A percentile compares a stretch with the other conserved stretches of the same genome.
Evolutionary conservation across 2,329 filamentous ascomycete species (phyloP).

Genomic region (Plectosphaerella sp.): DNA sequence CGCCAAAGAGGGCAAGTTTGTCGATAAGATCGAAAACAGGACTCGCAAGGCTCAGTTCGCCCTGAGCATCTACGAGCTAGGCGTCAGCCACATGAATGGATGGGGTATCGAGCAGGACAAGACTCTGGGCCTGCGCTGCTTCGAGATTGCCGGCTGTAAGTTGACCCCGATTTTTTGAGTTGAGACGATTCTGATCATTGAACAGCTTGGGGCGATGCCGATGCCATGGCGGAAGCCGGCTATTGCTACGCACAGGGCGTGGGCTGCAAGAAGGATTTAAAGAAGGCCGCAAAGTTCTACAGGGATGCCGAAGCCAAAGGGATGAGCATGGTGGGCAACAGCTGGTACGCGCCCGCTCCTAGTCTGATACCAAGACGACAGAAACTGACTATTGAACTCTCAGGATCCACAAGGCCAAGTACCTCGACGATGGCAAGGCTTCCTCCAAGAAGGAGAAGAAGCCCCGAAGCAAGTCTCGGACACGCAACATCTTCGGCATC

Average conservation of each 20-base stretch:
- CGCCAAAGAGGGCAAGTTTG: slow-evolving; percentile 56
- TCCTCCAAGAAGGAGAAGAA: slow-evolving; percentile 56
- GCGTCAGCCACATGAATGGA: slow-evolving; percentile 95
- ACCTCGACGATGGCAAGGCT: slow-evolving; percentile 57
- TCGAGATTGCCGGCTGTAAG: slow-evolving; percentile 87
- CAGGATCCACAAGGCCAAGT: slow-evolving; percentile 97
- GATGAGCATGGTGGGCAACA: slow-evolving; percentile 97
- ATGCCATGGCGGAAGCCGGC: slow-evolving; percentile 89
- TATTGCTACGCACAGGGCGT: slow-evolving; percentile 94
- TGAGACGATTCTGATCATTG: not conserved
- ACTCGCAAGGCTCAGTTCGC: slow-evolving; percentile 90
- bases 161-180: slow-evolving; percentile 15
- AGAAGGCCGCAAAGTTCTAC: slow-evolving; percentile 89
- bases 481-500: slow-evolving; percentile 65
- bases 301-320: slow-evolving; percentile 87
- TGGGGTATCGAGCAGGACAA: slow-evolving; percentile 97
- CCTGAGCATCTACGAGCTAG: slow-evolving; percentile 91
- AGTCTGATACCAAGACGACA: no score
- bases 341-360: slow-evolving; percentile 64
- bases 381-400: slow-evolving; percentile 5
- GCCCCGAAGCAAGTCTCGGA: slow-evolving; percentile 69
- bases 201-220: slow-evolving; percentile 84
- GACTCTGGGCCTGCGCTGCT: slow-evolving; percentile 79
- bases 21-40: slow-evolving; percentile 68
- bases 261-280: slow-evolving; percentile 93